Conservation (phyloP, 305 asterid genomes). For the Ajuga reptans region DNA sequence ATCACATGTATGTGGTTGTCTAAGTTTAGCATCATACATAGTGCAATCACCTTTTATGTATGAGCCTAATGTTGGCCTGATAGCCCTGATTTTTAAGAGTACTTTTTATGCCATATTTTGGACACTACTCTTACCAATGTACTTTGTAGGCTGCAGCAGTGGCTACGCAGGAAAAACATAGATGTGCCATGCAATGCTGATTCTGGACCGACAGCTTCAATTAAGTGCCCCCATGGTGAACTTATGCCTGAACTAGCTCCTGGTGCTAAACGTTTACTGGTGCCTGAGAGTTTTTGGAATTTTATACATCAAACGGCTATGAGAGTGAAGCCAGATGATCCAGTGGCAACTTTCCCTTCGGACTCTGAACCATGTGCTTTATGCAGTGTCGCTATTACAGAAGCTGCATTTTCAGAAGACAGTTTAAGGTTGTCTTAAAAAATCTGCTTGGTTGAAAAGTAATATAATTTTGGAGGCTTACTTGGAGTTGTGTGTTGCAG, state of each 20-base stretch:
- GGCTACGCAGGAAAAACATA: conserved; percentile 72
- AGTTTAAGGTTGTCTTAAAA: conserved; percentile 53
- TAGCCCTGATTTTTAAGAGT: background rate
- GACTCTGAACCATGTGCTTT: conserved; percentile 65
- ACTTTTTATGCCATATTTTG: background rate
- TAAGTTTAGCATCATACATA: background rate
- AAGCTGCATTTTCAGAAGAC: conserved; percentile 84
- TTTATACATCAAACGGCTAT: conserved; percentile 61
- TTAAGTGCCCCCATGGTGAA: conserved; percentile 85
- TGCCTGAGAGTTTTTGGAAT: conserved; percentile 84
- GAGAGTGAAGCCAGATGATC: conserved; percentile 73
- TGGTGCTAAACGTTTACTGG: conserved; percentile 75
- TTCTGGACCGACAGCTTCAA: conserved; percentile 90
- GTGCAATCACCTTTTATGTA: background rate
- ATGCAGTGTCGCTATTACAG: conserved; percentile 62
- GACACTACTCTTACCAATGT: conserved; percentile 11
- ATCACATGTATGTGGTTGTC: background rate
- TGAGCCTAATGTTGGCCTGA: background rate
- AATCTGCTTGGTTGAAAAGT: conserved; percentile 17
- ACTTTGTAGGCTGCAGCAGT: conserved; percentile 79
- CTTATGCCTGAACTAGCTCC: conserved; percentile 85
- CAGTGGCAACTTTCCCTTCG: conserved; percentile 48
- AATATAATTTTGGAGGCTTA: conserved; percentile 27
- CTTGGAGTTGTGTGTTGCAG: conserved; percentile 45
- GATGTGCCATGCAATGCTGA: conserved; percentile 89